Conservation (phyloP, 495 filamentous ascomycete species). For the Lentithecium fluviatile region DNA sequence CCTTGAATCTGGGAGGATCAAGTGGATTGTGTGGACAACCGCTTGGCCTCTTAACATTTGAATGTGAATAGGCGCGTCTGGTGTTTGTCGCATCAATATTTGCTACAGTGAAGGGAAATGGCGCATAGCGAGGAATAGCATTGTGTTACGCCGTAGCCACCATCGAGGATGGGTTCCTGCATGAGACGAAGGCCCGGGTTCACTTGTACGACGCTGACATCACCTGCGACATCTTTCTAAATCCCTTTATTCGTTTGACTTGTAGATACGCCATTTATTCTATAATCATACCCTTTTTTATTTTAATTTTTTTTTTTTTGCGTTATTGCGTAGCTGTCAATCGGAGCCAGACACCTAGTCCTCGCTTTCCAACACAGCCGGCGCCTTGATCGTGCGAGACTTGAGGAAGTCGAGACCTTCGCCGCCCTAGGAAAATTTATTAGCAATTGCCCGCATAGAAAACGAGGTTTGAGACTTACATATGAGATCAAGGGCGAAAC, state of each 20-base stretch:
- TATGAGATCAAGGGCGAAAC: conserved; percentile 94
- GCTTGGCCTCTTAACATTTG: not conserved
- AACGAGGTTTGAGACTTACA: conserved; percentile 58
- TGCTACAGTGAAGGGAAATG: too few species aligned
- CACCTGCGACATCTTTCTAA: too few species aligned
- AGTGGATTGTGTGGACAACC: too few species aligned
- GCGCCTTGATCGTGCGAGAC: conserved; percentile 71
- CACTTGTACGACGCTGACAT: not conserved
- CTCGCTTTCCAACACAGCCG: conserved; percentile 74
- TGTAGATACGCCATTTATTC: too few species aligned
- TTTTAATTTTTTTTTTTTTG: not conserved
- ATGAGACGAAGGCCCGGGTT: conserved; percentile 3
- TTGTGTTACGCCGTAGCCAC: too few species aligned
- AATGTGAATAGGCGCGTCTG: not conserved
- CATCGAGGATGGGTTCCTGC: conserved; percentile 23
- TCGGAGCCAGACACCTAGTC: conserved; percentile 37
- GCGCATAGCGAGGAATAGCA: too few species aligned
- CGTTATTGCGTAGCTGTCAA: not conserved
- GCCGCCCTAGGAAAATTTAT: conserved; percentile 63
- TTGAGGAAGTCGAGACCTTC: conserved; percentile 81
- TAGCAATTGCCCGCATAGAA: conserved; percentile 35
- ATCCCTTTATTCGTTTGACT: too few species aligned
- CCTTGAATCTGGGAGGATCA: too few species aligned
- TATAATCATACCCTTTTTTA: not conserved
- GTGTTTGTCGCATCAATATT: too few species aligned